These are phyloP conservation scores for Aspergillus latus DNA, from an alignment of 2,329 filamentous ascomycete species.

Conservation along the genomic window DNA sequence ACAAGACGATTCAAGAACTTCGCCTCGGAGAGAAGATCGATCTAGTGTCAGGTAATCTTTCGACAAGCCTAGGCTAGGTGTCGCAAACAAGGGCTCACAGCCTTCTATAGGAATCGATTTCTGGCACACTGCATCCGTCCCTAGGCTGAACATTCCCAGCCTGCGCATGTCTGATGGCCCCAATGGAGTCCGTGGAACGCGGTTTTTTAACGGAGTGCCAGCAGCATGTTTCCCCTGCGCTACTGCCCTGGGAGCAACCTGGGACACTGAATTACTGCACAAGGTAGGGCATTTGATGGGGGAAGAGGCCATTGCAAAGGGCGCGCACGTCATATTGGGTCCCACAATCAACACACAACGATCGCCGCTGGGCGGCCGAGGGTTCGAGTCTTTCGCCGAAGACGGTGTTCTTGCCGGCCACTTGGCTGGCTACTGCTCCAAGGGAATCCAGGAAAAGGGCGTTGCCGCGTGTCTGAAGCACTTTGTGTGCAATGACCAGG, in stretches of 20 bases:
- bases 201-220: constrained; percentile 66
- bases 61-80: not conserved
- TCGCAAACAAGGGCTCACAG: not conserved
- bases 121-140: constrained; percentile 67
- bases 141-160: constrained; percentile 62
- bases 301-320: constrained; percentile 69
- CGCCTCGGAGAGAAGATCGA: constrained; percentile 60
- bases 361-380: constrained; percentile 77
- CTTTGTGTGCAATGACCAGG: constrained; percentile 50
- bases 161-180: constrained; percentile 69
- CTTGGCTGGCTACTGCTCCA: constrained; percentile 69
- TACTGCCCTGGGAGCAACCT: constrained; percentile 75
- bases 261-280: constrained; percentile 69
- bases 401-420: constrained; percentile 76
- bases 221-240: constrained; percentile 78
- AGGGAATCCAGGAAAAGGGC: constrained; percentile 69
- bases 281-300: constrained; percentile 70
- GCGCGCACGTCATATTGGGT: constrained; percentile 70
- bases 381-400: constrained; percentile 85
- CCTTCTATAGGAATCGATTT: constrained; percentile 52
- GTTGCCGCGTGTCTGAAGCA: constrained; percentile 77
- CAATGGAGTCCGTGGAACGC: constrained; percentile 67
- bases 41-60: constrained; percentile 35
- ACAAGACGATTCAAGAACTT: constrained; percentile 54
- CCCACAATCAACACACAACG: constrained; percentile 81